Evolutionary conservation across 306 rosid species (phyloP).

Genomic region (Nissolia schottii): DNA sequence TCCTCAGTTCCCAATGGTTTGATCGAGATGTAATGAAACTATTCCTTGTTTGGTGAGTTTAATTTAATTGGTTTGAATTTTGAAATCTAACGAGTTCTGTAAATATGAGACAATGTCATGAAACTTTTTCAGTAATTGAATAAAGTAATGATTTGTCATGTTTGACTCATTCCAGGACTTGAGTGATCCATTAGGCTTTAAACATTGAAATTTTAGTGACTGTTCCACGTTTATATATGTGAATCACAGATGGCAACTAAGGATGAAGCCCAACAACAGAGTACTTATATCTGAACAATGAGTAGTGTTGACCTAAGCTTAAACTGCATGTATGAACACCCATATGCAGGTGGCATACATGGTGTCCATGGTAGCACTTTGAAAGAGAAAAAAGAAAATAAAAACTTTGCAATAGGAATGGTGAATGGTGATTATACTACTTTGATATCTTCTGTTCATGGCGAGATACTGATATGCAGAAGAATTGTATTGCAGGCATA

Average conservation of each 20-base stretch:
- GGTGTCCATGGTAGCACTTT: background rate
- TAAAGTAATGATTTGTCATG: background rate
- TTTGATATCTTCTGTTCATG: conserved; percentile 3
- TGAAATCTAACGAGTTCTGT: conserved; percentile 21
- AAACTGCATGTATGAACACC: background rate
- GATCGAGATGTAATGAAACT: conserved; percentile 13
- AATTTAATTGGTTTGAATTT: conserved; percentile 31
- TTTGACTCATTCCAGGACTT: conserved; percentile 1
- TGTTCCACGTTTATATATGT: background rate
- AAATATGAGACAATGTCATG: conserved; percentile 13
- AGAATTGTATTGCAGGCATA: background rate
- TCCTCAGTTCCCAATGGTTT: conserved; percentile 30
- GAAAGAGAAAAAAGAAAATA: background rate
- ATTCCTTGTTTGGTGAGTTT: conserved; percentile 23
- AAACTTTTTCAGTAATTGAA: conserved; percentile 13
- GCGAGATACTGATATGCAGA: background rate
- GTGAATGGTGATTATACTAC: background rate
- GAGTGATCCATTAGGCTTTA: background rate
- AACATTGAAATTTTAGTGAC: background rate
- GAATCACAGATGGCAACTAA: background rate
- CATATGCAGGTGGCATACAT: background rate
- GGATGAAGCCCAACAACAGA: background rate
- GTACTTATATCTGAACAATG: background rate
- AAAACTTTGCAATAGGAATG: background rate
- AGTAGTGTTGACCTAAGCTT: background rate